Evolutionary conservation across 2,329 filamentous ascomycete genomes (phyloP), one percentile per base, ranked within the genome.

Genomic region (Mycosphaerelloides madeirae): DNA sequence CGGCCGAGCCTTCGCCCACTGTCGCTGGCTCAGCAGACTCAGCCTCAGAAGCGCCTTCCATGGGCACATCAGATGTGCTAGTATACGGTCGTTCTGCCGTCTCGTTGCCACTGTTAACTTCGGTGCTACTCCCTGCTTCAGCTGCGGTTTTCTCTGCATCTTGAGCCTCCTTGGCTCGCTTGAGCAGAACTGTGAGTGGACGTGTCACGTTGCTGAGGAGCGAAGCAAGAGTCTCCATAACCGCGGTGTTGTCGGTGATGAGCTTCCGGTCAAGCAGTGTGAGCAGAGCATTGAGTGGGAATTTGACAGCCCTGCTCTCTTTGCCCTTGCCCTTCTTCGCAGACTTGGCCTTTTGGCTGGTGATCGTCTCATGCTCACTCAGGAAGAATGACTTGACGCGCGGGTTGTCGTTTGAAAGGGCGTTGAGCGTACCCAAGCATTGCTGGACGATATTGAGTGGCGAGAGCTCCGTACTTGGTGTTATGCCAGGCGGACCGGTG

Each of bases 391-490:
- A 87, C 29, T 89, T 81, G 40, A 97, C 85, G 60, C 95, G 88
- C 28, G 83, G 81, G 58, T 95, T 96, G 65, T 86, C 86, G 50
- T 83, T 80, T 12, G 86, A 88, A 16, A 98, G 76, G 57, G 89
- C 88, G 33, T 86, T 85, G 9, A 98, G 76, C 2, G 93, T 81
- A 52, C 85, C 83, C 29, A 98, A 76, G 60, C 93, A 97, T 66
- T 98, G 94, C 64, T 97, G 91, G 7, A 97, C 89, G 41, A 98
- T 87, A 72, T 96, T 81, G 32, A 97, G 78, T 11, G 94, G 94
- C 3, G 93, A 97, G 32, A 94, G 85, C 60, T 97, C 93, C 4
- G 86, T 86, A 38, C 83, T 79, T 65, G 68, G 59, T 2, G 60
- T 41, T 11, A 54, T 31, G 22, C 22, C 41, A 15, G 51, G 58